Percentiles rank a stretch among this genome's conserved stretches.
Conservation (phyloP, 176 grass and related monocot species). For the Aechmea fasciata region DNA sequence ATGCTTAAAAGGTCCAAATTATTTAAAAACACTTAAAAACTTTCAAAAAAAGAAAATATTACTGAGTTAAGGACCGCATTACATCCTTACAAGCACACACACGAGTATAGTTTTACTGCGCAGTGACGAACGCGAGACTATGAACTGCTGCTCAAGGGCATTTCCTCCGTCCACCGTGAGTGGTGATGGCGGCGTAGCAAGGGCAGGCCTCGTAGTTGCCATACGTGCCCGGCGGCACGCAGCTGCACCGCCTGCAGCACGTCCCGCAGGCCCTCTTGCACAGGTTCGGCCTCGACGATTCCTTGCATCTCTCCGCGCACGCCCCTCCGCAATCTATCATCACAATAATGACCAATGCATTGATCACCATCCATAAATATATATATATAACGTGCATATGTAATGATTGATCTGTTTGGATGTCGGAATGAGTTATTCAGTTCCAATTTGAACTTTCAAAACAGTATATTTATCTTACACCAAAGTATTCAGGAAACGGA, state of each 20-base stretch:
- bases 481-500: no score
- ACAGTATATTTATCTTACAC: no score
- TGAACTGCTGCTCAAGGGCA: constrained; percentile 23
- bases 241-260: constrained; percentile 39
- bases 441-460: background rate
- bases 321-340: constrained; percentile 22
- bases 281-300: constrained; percentile 31
- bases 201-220: constrained; percentile 34
- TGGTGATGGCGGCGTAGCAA: constrained; percentile 31
- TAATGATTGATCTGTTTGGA: no score
- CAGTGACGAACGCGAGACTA: no score
- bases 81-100: no score
- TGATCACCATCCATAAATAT: background rate
- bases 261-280: constrained; percentile 39
- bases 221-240: constrained; percentile 31
- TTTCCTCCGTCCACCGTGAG: constrained; percentile 21
- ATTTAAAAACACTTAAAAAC: no score
- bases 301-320: constrained; percentile 21
- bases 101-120: no score
- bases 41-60: no score
- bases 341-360: background rate
- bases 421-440: background rate
- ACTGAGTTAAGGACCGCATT: no score
- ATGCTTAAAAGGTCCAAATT: no score
- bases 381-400: no score